Conservation (phyloP, 164 flowering plant genomes). For the Magnolia officinalis region DNA sequence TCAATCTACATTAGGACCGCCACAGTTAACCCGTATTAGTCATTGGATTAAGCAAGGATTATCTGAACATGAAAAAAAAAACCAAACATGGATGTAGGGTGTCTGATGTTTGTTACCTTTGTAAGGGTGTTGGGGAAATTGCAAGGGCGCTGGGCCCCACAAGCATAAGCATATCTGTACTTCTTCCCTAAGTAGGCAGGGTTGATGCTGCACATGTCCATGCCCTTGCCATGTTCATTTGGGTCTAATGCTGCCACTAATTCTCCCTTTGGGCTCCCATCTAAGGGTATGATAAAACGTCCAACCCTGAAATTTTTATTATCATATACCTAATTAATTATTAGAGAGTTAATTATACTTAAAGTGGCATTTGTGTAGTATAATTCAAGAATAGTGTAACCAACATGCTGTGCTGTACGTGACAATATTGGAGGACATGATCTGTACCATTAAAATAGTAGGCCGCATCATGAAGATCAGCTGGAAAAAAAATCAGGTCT, state of each 20-base stretch:
- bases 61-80: neutral
- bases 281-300: slow-evolving; percentile 74
- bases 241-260: slow-evolving; percentile 83
- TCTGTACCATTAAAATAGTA: too few relatives aligned
- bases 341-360: too few relatives aligned
- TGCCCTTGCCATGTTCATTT: slow-evolving; percentile 79
- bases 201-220: slow-evolving; percentile 98
- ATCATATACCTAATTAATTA: neutral
- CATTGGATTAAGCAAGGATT: neutral
- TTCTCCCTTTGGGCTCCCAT: slow-evolving; percentile 75
- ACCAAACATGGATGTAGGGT: neutral
- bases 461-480: too few relatives aligned
- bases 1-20: slow-evolving; percentile 48
- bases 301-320: slow-evolving; percentile 58
- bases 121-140: slow-evolving; percentile 96
- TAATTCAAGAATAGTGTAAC: too few relatives aligned
- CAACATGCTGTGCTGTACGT: too few relatives aligned
- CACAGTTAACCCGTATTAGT: neutral
- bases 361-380: too few relatives aligned
- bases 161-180: slow-evolving; percentile 89
- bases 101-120: slow-evolving; percentile 43
- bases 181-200: slow-evolving; percentile 66
- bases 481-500: too few relatives aligned
- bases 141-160: slow-evolving; percentile 92
- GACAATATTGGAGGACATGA: too few relatives aligned